Conservation (phyloP, 441 rosid species). For the Erysimum pusillum region DNA sequence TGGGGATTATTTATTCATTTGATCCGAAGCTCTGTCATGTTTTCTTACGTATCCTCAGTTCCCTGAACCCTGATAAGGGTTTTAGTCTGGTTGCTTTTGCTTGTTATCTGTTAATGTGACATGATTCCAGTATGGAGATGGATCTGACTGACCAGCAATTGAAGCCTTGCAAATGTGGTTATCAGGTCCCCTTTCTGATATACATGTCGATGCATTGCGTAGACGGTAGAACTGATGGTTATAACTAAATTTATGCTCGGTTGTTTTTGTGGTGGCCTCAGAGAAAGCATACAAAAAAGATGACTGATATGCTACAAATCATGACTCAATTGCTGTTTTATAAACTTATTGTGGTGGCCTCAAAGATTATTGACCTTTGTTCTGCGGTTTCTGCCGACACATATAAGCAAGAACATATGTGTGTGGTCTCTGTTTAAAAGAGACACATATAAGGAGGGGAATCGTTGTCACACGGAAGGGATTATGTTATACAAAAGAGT, state of each 20-base stretch:
- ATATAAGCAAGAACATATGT: constrained; percentile 34
- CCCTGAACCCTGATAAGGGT: too few relatives aligned
- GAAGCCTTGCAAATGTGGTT: constrained; percentile 96
- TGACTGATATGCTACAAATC: background rate
- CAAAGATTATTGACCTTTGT: background rate
- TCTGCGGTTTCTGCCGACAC: too few relatives aligned
- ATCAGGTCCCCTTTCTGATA: constrained; percentile 59
- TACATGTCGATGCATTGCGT: background rate
- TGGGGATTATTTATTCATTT: too few relatives aligned
- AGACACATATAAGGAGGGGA: constrained; percentile 8
- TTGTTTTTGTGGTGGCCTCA: background rate
- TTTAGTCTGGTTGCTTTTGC: constrained; percentile 2
- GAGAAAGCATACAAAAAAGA: background rate
- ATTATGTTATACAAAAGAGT: constrained; percentile 28
- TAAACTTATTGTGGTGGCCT: background rate
- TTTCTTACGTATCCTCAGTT: too few relatives aligned
- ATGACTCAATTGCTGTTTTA: background rate
- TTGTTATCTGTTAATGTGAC: background rate
- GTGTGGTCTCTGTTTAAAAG: constrained; percentile 29
- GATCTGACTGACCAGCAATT: constrained; percentile 91
- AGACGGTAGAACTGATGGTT: background rate
- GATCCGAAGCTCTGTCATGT: too few relatives aligned
- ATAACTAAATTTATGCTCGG: background rate
- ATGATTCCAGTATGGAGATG: constrained; percentile 61
- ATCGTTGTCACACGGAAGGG: background rate